Conservation (phyloP, 208 protist species). For the Acanthamoeba royreba region DNA sequence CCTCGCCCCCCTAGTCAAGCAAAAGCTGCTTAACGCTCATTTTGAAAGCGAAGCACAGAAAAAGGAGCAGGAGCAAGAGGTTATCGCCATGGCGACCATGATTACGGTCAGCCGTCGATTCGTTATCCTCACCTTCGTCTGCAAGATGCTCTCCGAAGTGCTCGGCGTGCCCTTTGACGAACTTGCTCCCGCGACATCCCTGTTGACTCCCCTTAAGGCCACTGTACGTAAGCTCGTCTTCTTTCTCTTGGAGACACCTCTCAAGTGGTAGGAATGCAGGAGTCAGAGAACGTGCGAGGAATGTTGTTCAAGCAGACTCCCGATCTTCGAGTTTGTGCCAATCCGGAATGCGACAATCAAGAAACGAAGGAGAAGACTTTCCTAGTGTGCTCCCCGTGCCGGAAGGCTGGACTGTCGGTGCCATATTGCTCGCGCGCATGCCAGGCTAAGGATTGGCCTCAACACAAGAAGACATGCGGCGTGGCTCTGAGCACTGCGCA, state of each 20-base stretch:
- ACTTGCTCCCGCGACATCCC: constrained; percentile 24
- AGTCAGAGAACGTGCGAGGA: constrained; percentile 13
- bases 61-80: constrained; percentile 11
- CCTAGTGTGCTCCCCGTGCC: constrained; percentile 8
- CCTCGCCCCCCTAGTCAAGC: background rate
- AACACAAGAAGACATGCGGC: constrained; percentile 36
- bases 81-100: constrained; percentile 20
- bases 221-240: background rate
- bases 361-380: constrained; percentile 34
- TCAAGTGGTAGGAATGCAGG: background rate
- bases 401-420: background rate
- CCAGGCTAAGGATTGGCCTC: constrained; percentile 1
- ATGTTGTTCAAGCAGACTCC: constrained; percentile 13
- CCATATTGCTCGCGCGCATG: constrained; percentile 39
- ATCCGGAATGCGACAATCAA: background rate
- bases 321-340: background rate
- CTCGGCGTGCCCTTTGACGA: constrained; percentile 40
- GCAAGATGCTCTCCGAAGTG: constrained; percentile 29
- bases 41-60: background rate
- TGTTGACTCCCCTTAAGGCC: constrained; percentile 10
- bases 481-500: background rate
- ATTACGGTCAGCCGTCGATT: constrained; percentile 44
- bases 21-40: background rate
- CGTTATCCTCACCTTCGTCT: constrained; percentile 15
- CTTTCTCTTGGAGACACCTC: background rate